phyloP scores from a whole-genome alignment of 2,329 filamentous ascomycete genomes.

The Zasmidium citrigriseum region DNA sequence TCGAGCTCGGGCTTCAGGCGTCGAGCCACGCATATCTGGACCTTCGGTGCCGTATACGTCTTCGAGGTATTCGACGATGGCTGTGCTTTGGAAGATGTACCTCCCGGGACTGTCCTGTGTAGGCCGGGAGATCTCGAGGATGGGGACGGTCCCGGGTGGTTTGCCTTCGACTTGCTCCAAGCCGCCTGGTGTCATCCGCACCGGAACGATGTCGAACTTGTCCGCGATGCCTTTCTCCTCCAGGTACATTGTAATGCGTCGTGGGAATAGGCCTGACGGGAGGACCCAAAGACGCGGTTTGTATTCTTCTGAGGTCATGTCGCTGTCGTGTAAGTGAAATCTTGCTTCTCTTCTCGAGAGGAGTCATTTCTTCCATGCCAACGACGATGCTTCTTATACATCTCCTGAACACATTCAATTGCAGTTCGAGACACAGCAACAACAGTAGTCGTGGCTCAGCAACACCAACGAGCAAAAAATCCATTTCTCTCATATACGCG shows the following conservation, averaged over 20 bases:
- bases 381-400: no score
- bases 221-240: conserved; percentile 16
- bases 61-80: conserved; percentile 20
- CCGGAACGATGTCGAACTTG: conserved; percentile 9
- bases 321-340: no score
- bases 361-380: no score
- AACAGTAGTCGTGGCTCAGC: no score
- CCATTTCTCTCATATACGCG: no score
- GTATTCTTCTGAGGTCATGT: background rate
- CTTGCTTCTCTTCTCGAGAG: no score
- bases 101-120: conserved; percentile 1
- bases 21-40: conserved; percentile 11
- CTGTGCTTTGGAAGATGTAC: conserved; percentile 17
- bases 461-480: no score
- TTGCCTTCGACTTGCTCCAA: conserved; percentile 14
- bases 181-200: conserved; percentile 5
- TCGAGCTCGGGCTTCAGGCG: conserved; percentile 5
- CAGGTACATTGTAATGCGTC: conserved; percentile 17
- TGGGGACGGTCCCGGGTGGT: conserved; percentile 14
- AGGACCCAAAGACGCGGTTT: conserved; percentile 14
- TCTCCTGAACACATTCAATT: no score
- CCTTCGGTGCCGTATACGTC: conserved; percentile 9
- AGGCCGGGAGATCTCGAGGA: conserved; percentile 11
- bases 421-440: no score
- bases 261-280: conserved; percentile 15